These are phyloP conservation scores for Aspergillus vadensis DNA, from an alignment of 2,329 filamentous ascomycete genomes.

Conservation along the genomic window DNA sequence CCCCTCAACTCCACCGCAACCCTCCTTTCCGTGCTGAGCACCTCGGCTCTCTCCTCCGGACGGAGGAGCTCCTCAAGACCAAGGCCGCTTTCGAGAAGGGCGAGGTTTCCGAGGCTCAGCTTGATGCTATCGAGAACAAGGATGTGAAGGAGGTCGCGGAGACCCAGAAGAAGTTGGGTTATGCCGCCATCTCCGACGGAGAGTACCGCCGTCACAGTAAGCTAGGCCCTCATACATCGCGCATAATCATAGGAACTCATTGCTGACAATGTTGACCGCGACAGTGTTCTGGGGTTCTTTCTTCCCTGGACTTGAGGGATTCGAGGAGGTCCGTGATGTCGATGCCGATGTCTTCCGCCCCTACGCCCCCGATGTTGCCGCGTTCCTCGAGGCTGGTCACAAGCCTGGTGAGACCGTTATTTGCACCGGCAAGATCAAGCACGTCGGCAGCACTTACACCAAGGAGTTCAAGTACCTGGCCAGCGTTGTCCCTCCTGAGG, in stretches of 20 bases:
- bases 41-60: constrained; percentile 69
- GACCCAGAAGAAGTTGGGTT: constrained; percentile 64
- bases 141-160: constrained; percentile 67
- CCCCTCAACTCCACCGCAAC: constrained; percentile 40
- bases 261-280: not conserved
- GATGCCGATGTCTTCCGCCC: constrained; percentile 56
- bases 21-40: constrained; percentile 73
- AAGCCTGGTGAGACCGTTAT: constrained; percentile 60
- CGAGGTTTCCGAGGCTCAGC: constrained; percentile 55
- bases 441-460: constrained; percentile 58
- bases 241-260: not conserved
- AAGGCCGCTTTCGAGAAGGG: constrained; percentile 60
- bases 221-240: not conserved
- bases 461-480: constrained; percentile 64
- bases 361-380: constrained; percentile 64
- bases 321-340: constrained; percentile 54
- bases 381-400: constrained; percentile 60
- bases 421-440: constrained; percentile 60
- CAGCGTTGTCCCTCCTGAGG: constrained; percentile 59
- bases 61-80: constrained; percentile 61
- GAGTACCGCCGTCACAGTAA: constrained; percentile 61
- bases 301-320: constrained; percentile 57
- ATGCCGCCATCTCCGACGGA: constrained; percentile 67
- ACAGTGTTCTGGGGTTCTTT: constrained; percentile 60
- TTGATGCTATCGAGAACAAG: constrained; percentile 64